Evolutionary conservation across 768 basidiomycete genomes (phyloP).

Genomic region (Austroboletus eburneus): DNA sequence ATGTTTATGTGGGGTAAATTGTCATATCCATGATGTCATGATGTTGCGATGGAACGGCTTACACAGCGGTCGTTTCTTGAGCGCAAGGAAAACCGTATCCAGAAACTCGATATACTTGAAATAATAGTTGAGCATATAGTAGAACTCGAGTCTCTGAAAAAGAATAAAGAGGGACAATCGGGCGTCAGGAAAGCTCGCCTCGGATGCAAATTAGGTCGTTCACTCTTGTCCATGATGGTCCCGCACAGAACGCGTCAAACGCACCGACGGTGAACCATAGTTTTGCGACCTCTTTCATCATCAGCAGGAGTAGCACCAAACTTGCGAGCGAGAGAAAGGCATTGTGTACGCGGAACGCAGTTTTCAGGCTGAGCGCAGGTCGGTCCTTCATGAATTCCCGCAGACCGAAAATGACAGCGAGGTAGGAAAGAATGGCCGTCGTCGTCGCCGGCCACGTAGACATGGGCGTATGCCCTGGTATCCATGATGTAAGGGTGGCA

Average conservation of each 20-base stretch:
- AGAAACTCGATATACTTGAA: conserved; percentile 94
- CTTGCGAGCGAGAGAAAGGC: conserved; percentile 81
- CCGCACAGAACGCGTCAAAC: conserved; percentile 71
- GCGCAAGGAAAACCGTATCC: conserved; percentile 92
- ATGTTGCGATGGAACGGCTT: conserved; percentile 25
- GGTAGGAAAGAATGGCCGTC: conserved; percentile 68
- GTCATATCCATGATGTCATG: too few relatives aligned
- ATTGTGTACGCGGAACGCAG: conserved; percentile 83
- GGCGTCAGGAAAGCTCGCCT: conserved; percentile 1
- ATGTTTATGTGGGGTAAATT: neutral
- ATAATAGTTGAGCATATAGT: conserved; percentile 97
- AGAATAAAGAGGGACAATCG: neutral
- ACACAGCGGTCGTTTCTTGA: conserved; percentile 97
- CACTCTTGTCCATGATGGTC: conserved; percentile 79
- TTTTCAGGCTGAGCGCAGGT: conserved; percentile 63
- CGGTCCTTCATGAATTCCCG: conserved; percentile 78
- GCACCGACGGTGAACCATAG: conserved; percentile 66
- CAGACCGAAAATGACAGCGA: conserved; percentile 79
- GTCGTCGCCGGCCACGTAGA: conserved; percentile 69
- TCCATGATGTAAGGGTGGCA: conserved; percentile 55
- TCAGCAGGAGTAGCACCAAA: conserved; percentile 67
- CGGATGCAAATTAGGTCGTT: conserved; percentile 25
- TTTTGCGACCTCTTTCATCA: conserved; percentile 82
- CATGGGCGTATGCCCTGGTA: conserved; percentile 72
- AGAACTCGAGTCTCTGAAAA: conserved; percentile 78